phyloP scores from a whole-genome alignment of 495 filamentous ascomycete species.

The Cercophora scortea region DNA sequence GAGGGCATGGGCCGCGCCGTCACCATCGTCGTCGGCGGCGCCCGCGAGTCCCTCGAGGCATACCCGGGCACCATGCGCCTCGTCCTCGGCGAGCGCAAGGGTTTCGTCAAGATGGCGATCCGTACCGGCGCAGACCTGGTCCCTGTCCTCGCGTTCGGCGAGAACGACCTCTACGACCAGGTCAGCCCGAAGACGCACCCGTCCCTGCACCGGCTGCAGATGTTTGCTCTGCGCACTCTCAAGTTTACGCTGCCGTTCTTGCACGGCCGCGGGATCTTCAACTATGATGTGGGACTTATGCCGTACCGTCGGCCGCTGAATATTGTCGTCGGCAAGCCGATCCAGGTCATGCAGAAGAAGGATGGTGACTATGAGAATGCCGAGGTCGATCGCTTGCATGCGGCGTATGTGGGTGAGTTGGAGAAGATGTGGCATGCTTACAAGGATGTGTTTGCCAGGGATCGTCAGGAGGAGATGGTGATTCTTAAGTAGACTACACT shows the following conservation, averaged over 20 bases:
- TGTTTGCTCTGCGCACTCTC: slow-evolving; percentile 69
- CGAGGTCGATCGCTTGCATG: slow-evolving; percentile 77
- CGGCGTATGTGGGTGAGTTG: slow-evolving; percentile 69
- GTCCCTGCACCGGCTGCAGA: slow-evolving; percentile 64
- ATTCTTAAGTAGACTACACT: slow-evolving; percentile 59
- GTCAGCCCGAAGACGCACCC: slow-evolving; percentile 63
- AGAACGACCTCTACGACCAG: slow-evolving; percentile 95
- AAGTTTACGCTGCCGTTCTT: slow-evolving; percentile 93
- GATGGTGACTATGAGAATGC: slow-evolving; percentile 47
- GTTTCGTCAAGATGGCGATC: slow-evolving; percentile 89
- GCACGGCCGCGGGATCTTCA: slow-evolving; percentile 88
- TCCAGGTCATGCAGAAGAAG: slow-evolving; percentile 46
- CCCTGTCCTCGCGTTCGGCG: slow-evolving; percentile 84
- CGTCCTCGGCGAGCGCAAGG: slow-evolving; percentile 74
- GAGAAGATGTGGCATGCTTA: slow-evolving; percentile 76
- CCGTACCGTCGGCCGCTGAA: slow-evolving; percentile 84
- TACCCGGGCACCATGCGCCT: slow-evolving; percentile 65
- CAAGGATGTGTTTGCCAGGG: slow-evolving; percentile 76
- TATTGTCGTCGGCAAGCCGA: slow-evolving; percentile 77
- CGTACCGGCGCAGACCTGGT: slow-evolving; percentile 86
- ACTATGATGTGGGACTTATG: slow-evolving; percentile 94
- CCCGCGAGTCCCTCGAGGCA: slow-evolving; percentile 83
- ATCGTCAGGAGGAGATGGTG: slow-evolving; percentile 64
- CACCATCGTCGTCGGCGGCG: slow-evolving; percentile 91
- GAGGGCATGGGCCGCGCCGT: slow-evolving; percentile 94